A percentile compares a stretch with the other conserved stretches of the same genome.
Conservation (phyloP, 352 stramenopile species). For the Lagenidium sp. region DNA sequence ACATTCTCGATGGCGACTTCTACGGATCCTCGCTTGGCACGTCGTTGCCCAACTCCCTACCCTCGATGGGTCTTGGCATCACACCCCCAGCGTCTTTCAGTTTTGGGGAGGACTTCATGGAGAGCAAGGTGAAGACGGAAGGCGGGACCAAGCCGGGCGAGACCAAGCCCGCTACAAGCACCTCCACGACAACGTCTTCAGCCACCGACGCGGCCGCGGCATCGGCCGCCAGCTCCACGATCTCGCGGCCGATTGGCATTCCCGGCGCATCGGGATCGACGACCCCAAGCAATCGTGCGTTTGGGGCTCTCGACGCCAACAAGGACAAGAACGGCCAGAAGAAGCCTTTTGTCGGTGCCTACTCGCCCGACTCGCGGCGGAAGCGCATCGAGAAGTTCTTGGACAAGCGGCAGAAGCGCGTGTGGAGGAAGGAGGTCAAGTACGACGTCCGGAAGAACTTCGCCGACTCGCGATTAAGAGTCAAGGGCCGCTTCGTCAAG, state of each 20-base stretch:
- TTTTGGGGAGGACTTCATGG: constrained; percentile 81
- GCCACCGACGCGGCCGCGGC: constrained; percentile 4
- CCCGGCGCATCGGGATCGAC: constrained; percentile 35
- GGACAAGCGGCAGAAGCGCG: constrained; percentile 93
- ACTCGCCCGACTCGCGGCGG: constrained; percentile 90
- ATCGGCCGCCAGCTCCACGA: constrained; percentile 16
- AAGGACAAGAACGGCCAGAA: constrained; percentile 60
- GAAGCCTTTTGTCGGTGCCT: constrained; percentile 90
- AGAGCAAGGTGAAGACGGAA: constrained; percentile 62
- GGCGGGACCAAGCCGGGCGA: constrained; percentile 19
- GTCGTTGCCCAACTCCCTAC: constrained; percentile 79
- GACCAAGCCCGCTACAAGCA: constrained; percentile 3
- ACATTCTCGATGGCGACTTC: constrained; percentile 77
- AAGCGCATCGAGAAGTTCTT: constrained; percentile 93
- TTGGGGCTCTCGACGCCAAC: constrained; percentile 22
- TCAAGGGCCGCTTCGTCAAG: constrained; percentile 97
- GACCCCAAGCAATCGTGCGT: constrained; percentile 21
- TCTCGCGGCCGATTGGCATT: constrained; percentile 77
- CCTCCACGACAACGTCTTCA: not conserved
- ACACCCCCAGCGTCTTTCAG: constrained; percentile 76
- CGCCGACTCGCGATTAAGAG: constrained; percentile 93
- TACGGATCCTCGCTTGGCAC: constrained; percentile 76
- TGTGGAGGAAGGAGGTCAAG: constrained; percentile 95
- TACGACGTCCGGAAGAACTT: constrained; percentile 99
- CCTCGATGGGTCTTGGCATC: constrained; percentile 82